Evolutionary conservation across 2,329 filamentous ascomycete species (phyloP).

Genomic region (Orbilia oligospora): DNA sequence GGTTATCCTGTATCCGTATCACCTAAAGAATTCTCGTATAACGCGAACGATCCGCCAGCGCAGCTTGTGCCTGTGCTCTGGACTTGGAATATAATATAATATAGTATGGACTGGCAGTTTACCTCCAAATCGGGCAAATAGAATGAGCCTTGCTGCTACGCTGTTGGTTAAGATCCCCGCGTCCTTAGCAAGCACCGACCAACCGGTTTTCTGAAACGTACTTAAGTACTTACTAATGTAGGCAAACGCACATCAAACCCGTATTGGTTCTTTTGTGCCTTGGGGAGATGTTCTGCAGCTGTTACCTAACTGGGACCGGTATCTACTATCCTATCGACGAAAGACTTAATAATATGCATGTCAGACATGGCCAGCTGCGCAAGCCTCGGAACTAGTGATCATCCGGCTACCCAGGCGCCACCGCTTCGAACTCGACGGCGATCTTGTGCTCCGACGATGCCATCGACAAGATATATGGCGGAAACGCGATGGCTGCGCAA

Average conservation of each 20-base stretch:
- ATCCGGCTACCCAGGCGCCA: slow-evolving; percentile 21
- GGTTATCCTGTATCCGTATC: slow-evolving; percentile 19
- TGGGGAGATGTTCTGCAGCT: slow-evolving; percentile 7
- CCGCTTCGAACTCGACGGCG: slow-evolving; percentile 24
- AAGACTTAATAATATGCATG: slow-evolving; percentile 13
- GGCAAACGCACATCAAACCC: slow-evolving; percentile 14
- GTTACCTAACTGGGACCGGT: no score
- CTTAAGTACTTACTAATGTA: no score
- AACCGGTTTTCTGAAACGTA: slow-evolving; percentile 12
- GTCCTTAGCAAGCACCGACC: slow-evolving; percentile 1
- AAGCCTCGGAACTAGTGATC: slow-evolving; percentile 21
- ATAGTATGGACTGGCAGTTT: background rate
- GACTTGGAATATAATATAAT: no score
- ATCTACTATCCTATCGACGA: background rate
- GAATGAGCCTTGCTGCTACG: slow-evolving; percentile 2
- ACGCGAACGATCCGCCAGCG: slow-evolving; percentile 12
- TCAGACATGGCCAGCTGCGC: slow-evolving; percentile 25
- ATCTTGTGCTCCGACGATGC: slow-evolving; percentile 34
- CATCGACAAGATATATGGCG: slow-evolving; percentile 19
- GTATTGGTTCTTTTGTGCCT: slow-evolving; percentile 15
- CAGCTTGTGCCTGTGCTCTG: background rate
- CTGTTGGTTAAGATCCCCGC: slow-evolving; percentile 16
- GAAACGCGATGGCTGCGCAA: slow-evolving; percentile 19
- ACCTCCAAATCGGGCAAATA: slow-evolving; percentile 11
- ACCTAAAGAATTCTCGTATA: slow-evolving; percentile 17